Conservation (phyloP, 768 basidiomycete species). For the Dioszegia hungarica region DNA sequence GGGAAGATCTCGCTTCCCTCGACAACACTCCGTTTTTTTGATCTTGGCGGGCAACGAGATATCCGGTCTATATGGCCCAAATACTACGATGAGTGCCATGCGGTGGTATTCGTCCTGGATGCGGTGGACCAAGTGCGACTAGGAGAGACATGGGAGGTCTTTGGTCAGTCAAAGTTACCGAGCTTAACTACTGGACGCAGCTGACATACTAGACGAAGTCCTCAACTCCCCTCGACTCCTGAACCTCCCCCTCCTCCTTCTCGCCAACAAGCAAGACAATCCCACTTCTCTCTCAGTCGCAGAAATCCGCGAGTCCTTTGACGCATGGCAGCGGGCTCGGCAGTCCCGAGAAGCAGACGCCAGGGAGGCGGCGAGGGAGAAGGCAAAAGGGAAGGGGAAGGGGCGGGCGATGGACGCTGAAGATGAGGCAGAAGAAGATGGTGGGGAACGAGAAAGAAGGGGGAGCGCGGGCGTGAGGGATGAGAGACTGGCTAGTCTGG, state of each 20-base stretch:
- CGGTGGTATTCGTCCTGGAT: constrained; percentile 91
- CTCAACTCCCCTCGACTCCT: constrained; percentile 85
- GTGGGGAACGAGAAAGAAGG: not conserved
- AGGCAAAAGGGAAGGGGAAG: constrained; percentile 54
- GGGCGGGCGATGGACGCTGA: constrained; percentile 51
- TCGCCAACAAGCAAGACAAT: constrained; percentile 94
- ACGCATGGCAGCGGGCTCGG: constrained; percentile 48
- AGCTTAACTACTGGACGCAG: not conserved
- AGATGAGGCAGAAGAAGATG: constrained; percentile 47
- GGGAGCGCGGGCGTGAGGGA: constrained; percentile 17
- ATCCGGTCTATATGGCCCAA: constrained; percentile 87
- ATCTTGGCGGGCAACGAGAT: constrained; percentile 89
- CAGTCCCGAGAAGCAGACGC: constrained; percentile 28
- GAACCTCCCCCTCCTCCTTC: constrained; percentile 78
- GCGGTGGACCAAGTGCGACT: constrained; percentile 80
- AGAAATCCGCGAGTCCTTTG: constrained; percentile 70
- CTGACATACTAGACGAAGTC: constrained; percentile 61
- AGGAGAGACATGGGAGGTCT: constrained; percentile 93
- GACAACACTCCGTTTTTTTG: constrained; percentile 93
- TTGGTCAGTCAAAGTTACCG: constrained; percentile 57
- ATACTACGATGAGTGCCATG: constrained; percentile 96
- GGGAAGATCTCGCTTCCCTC: constrained; percentile 91
- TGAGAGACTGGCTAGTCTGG: constrained; percentile 63
- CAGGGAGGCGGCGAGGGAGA: constrained; percentile 44
- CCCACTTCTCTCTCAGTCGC: constrained; percentile 74